Evolutionary conservation across 2,329 filamentous ascomycete species (phyloP).

Genomic region (Orbilia ellipsospora): DNA sequence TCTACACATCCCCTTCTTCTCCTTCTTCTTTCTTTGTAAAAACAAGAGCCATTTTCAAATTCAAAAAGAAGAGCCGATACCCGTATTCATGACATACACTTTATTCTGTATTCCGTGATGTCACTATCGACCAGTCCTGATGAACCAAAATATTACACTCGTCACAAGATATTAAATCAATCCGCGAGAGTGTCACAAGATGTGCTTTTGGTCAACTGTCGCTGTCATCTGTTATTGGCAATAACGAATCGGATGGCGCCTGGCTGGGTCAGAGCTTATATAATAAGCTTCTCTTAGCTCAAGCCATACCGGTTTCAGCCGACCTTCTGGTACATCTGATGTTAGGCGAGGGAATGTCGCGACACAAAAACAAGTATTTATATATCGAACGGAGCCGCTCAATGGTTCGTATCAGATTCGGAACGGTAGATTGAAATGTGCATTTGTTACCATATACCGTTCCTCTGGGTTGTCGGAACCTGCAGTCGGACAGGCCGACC

Average conservation of each 20-base stretch:
- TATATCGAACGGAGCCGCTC: too few relatives aligned
- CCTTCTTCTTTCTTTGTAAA: neutral
- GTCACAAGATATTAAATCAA: too few relatives aligned
- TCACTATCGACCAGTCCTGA: neutral
- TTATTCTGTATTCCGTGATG: conserved; percentile 3
- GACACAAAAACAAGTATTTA: conserved; percentile 6
- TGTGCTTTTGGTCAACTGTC: too few relatives aligned
- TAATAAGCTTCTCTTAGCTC: too few relatives aligned
- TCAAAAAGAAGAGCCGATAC: conserved; percentile 25
- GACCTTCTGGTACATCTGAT: neutral
- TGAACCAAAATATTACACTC: neutral
- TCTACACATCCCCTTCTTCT: conserved; percentile 2
- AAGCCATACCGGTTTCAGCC: neutral
- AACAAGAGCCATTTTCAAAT: conserved; percentile 3
- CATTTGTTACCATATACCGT: too few relatives aligned
- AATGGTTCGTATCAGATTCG: too few relatives aligned
- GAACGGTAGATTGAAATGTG: too few relatives aligned
- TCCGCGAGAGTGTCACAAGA: too few relatives aligned
- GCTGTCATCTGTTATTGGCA: too few relatives aligned
- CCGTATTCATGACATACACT: neutral
- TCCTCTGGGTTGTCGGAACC: too few relatives aligned
- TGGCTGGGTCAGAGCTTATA: too few relatives aligned
- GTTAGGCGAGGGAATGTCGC: conserved; percentile 11
- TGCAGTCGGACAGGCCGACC: conserved; percentile 32
- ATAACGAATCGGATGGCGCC: too few relatives aligned